phyloP scores from a whole-genome alignment of 2,329 filamentous ascomycete genomes.

The Capronia epimyces region DNA sequence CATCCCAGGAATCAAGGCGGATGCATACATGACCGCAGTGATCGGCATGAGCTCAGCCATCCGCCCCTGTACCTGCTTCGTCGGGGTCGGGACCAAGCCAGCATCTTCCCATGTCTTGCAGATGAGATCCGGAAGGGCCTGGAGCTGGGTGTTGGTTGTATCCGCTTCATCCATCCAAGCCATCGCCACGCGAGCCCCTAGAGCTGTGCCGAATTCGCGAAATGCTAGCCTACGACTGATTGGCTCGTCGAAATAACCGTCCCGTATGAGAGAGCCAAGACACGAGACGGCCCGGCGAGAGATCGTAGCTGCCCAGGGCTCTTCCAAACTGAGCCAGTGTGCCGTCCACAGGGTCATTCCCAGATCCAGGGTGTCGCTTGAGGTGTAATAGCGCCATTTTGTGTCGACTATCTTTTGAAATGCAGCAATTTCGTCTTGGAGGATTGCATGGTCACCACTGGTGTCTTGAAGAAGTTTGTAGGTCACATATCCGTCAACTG shows the following conservation, averaged over 20 bases:
- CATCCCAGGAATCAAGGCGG: conserved; percentile 50
- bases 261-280: conserved; percentile 32
- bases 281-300: conserved; percentile 21
- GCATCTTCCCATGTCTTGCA: conserved; percentile 18
- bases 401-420: conserved; percentile 47
- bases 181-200: conserved; percentile 43
- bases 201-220: conserved; percentile 50
- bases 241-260: conserved; percentile 35
- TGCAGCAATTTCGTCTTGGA: conserved; percentile 49
- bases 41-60: conserved; percentile 49
- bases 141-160: conserved; percentile 6
- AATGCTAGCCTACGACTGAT: conserved; percentile 45
- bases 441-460: conserved; percentile 31
- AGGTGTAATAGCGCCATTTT: conserved; percentile 43
- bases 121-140: conserved; percentile 12
- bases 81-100: conserved; percentile 14
- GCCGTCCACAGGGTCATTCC: conserved; percentile 57
- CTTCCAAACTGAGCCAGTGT: conserved; percentile 46
- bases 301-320: conserved; percentile 46
- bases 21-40: conserved; percentile 54
- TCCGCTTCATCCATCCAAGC: background rate
- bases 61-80: conserved; percentile 36
- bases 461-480: conserved; percentile 45
- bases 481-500: conserved; percentile 50
- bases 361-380: conserved; percentile 51